Base-by-base conservation (phyloP, 116 monocot species). In the Zostera marina region DNA sequence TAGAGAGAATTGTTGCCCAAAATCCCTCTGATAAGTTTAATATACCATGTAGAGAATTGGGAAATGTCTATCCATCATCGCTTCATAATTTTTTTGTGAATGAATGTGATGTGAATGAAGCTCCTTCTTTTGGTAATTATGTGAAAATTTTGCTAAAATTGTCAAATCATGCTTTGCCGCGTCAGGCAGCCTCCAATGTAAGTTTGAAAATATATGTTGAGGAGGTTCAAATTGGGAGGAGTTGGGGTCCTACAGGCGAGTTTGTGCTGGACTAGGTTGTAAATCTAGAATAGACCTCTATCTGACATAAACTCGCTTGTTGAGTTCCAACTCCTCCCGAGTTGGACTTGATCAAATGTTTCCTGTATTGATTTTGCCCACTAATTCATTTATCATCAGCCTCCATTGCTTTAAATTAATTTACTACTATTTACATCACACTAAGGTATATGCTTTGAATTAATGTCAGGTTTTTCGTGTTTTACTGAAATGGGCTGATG, bases 51-150 rank as follows among this genome's bases (percentile, higher is more conserved):
- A 66, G 56, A 22, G 46, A 69, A 38, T 52, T 96, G 75, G 62
- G 72, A 11, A 26, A 49, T 63, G 48, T 80, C 46, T 96, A 96
- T 56, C 89, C 89, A 45, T 56, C 61, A 22, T 56, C 61, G 17
- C 79, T 89, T 45, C 72, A 66, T 67, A 80, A 89, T 39, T 89
- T 96, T 73, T 96, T 96, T 77, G 77, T 89, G 17, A 73, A 68
- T 60, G 59, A 44, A 3, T 96, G 96, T 60, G 76, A 72, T 59
- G 88, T 96, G 49, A 68, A 24, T 11, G 62, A 69, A 8, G 38
- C 42, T 68, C 96, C 96, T 66, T 13, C 74, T 48, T 80, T 76
- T 61, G 16, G 46, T 52, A 66, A 60, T 47, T 96, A 96, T 66
- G 46, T 80, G 68, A 64, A 85, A 45, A 79, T 96, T 26, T 62